phyloP scores from a whole-genome alignment of 2,329 filamentous ascomycete species.

The Cyclaneusma minus region DNA sequence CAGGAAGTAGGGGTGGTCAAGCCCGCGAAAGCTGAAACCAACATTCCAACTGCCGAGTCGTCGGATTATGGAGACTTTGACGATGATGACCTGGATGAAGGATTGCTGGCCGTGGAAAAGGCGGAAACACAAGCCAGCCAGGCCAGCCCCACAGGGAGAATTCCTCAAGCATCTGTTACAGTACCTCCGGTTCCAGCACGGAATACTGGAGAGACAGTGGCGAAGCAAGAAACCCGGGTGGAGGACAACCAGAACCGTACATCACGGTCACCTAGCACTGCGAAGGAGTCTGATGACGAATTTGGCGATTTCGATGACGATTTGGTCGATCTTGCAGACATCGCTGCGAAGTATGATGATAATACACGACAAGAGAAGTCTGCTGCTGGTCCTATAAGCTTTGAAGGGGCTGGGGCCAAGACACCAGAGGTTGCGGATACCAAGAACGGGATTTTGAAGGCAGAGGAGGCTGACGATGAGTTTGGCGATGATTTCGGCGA shows the following conservation, averaged over 20 bases:
- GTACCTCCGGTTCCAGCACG: background rate
- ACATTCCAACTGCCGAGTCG: conserved; percentile 4
- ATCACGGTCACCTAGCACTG: too few relatives aligned
- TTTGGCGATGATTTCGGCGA: conserved; percentile 50
- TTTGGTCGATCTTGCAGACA: conserved; percentile 39
- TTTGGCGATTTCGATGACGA: conserved; percentile 55
- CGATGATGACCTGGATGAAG: conserved; percentile 28
- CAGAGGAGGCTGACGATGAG: conserved; percentile 52
- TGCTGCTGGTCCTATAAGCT: conserved; percentile 9
- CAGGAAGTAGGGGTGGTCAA: too few relatives aligned
- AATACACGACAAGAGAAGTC: conserved; percentile 1
- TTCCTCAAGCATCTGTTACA: background rate
- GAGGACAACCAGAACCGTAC: too few relatives aligned
- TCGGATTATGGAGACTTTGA: conserved; percentile 28
- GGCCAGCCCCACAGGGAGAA: background rate
- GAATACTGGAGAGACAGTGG: background rate
- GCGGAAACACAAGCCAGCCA: background rate
- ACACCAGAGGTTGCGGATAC: conserved; percentile 7
- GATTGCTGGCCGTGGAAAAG: conserved; percentile 21
- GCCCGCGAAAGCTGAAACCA: too few relatives aligned
- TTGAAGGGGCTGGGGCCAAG: conserved; percentile 3
- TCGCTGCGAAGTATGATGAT: conserved; percentile 37
- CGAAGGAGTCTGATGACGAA: conserved; percentile 29
- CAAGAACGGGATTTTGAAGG: conserved; percentile 24
- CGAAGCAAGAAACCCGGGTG: too few relatives aligned